A percentile compares a stretch with the other conserved stretches of the same genome.
Evolutionary conservation across 345 rosid genomes (phyloP).

Genomic region (Eucalyptus sp.): DNA sequence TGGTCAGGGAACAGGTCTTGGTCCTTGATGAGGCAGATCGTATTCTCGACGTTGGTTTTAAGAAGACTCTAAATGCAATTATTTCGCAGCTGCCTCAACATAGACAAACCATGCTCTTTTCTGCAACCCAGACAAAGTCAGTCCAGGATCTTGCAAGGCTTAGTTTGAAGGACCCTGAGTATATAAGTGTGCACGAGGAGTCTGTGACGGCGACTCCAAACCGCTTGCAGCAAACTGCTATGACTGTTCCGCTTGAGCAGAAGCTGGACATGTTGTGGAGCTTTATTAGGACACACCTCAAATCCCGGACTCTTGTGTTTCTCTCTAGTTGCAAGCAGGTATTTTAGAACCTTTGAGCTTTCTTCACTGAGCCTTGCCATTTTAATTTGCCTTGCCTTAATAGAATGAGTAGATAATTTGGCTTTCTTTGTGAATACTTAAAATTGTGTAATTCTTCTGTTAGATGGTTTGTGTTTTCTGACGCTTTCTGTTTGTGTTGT

Average conservation of each 20-base stretch:
- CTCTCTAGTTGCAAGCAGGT: slow-evolving; percentile 96
- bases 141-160: slow-evolving; percentile 97
- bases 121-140: slow-evolving; percentile 93
- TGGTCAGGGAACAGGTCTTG: slow-evolving; percentile 60
- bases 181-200: slow-evolving; percentile 81
- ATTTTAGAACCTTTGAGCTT: neutral
- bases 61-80: slow-evolving; percentile 76
- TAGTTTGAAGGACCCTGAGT: slow-evolving; percentile 93
- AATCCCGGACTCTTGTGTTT: slow-evolving; percentile 75
- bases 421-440: neutral
- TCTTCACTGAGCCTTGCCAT: neutral
- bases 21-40: slow-evolving; percentile 99
- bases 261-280: slow-evolving; percentile 93
- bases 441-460: neutral
- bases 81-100: slow-evolving; percentile 72
- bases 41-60: slow-evolving; percentile 84
- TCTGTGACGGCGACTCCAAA: slow-evolving; percentile 73
- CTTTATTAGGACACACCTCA: slow-evolving; percentile 74
- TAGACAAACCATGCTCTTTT: slow-evolving; percentile 87
- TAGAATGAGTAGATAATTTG: neutral
- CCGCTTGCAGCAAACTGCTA: slow-evolving; percentile 70
- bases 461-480: neutral
- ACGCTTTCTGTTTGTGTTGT: neutral
- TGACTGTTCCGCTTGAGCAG: slow-evolving; percentile 78
- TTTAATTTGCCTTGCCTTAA: neutral